Base-by-base conservation (phyloP, 768 basidiomycete genomes). In the Suillus discolor region DNA sequence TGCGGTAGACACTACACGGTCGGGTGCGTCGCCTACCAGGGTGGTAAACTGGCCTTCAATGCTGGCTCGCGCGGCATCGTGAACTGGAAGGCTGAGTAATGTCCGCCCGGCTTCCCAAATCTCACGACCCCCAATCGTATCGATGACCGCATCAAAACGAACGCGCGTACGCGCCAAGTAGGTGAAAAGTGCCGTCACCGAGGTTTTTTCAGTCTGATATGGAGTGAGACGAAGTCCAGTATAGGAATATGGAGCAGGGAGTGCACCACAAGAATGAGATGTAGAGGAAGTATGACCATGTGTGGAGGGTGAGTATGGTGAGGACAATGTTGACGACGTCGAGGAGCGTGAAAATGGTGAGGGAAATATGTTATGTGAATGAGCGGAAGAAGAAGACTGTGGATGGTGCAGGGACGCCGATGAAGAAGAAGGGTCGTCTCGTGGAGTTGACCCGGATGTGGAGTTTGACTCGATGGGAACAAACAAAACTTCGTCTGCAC, bases 81-180 rank as follows among this genome's bases (percentile, higher is more conserved):
- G 69, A 61, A 71, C 71, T 63, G 69, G 72, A 62, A 65, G 75
- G 78, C 75, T 73, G 70, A 94, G 79, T 42, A 97, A 79, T 62
- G 83, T 74, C 69, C 87, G 86, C 3, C 89, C 85, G 5, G 88
- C 90, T 68, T 92, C 89, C 85, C 94, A 93, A 42, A 96, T 83
- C 45, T 85, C 87, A 71, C 85, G 84, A 18, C 95, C 93, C 4
- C 95, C 95, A 20, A 93, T 78, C 1, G 91, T 91, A 74, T 97
- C 96, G 67, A 96, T 75, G 3, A 97, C 84, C 25, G 87, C 90
- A 73, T 96, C 94, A 74, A 96, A 91, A 41, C 72, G 70, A 41
- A 78, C 68, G 25, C 70, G 71, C 31, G 79, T 74, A 16, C 74
- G 70, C 8, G 59, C 61, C 45, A 77, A 62, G 62, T 71, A 77